Evolutionary conservation across 2,329 filamentous ascomycete genomes (phyloP).

Genomic region (Onygenales sp.): DNA sequence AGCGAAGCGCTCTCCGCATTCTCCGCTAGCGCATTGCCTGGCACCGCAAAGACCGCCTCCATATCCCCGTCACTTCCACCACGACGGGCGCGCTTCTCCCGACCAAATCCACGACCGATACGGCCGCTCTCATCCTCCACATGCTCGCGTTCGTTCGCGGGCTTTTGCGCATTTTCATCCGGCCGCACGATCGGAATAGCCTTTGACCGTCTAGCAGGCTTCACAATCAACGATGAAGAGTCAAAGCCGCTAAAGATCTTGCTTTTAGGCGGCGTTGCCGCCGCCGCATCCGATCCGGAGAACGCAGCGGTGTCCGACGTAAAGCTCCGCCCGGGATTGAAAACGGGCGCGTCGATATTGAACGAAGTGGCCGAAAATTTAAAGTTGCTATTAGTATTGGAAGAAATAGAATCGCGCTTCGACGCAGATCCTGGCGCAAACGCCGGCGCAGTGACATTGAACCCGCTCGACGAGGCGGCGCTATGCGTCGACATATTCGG

Average conservation of each 20-base stretch:
- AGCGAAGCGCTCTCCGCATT: slow-evolving; percentile 4
- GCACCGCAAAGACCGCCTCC: slow-evolving; percentile 62
- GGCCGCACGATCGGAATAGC: slow-evolving; percentile 72
- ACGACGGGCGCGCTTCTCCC: slow-evolving; percentile 66
- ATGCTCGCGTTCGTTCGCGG: slow-evolving; percentile 20
- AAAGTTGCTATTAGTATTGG: slow-evolving; percentile 42
- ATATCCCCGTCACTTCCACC: slow-evolving; percentile 58
- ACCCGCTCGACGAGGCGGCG: slow-evolving; percentile 35
- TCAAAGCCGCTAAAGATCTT: slow-evolving; percentile 62
- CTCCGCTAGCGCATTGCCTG: slow-evolving; percentile 27
- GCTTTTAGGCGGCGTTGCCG: slow-evolving; percentile 11
- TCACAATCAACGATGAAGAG: slow-evolving; percentile 48
- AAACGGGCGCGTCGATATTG: slow-evolving; percentile 65
- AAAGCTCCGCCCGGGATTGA: slow-evolving; percentile 49
- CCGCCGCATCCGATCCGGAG: slow-evolving; percentile 7
- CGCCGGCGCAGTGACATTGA: slow-evolving; percentile 59
- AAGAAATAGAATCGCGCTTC: slow-evolving; percentile 13
- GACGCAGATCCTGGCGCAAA: slow-evolving; percentile 51
- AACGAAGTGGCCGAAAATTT: slow-evolving; percentile 62
- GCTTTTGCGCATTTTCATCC: slow-evolving; percentile 32
- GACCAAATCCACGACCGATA: slow-evolving; percentile 52
- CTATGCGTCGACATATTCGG: slow-evolving; percentile 19
- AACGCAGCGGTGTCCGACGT: slow-evolving; percentile 14
- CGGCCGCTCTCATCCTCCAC: slow-evolving; percentile 46
- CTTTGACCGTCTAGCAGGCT: slow-evolving; percentile 64